Conservation (phyloP, 2,329 filamentous ascomycete species). For the Scopulariopsis brevicaulis region DNA sequence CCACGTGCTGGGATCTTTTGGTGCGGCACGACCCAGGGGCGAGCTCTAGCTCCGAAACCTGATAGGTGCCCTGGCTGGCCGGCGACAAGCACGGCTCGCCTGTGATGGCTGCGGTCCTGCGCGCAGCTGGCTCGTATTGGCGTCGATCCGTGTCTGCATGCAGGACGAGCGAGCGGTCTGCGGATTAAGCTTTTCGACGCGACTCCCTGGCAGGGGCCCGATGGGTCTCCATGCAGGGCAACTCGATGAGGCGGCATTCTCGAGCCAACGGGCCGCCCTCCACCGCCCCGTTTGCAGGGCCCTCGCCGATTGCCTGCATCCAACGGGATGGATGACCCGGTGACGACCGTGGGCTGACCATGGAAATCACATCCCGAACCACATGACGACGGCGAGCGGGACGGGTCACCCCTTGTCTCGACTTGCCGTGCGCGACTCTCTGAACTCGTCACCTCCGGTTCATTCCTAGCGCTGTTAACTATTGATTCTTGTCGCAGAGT, state of each 20-base stretch:
- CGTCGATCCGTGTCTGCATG: too few species aligned
- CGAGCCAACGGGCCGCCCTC: too few species aligned
- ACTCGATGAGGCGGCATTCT: neutral
- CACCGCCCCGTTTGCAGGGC: too few species aligned
- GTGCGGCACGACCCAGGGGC: neutral
- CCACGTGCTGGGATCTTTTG: neutral
- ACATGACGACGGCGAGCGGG: neutral
- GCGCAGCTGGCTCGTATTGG: neutral
- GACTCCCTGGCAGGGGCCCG: neutral
- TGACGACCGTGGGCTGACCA: neutral
- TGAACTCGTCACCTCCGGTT: neutral
- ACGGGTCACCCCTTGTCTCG: neutral
- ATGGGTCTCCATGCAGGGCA: neutral
- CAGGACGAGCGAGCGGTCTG: neutral
- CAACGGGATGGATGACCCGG: neutral
- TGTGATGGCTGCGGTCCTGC: neutral
- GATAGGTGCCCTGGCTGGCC: neutral
- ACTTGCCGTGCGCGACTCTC: too few species aligned
- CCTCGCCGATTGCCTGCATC: neutral
- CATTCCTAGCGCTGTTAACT: neutral
- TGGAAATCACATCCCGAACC: neutral
- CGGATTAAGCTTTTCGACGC: neutral
- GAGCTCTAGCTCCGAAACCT: neutral
- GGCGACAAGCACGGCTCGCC: neutral
- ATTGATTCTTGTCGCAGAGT: too few species aligned